Evolutionary conservation across 2,329 filamentous ascomycete genomes (phyloP).

Genomic region (Plectosphaerella plurivora): DNA sequence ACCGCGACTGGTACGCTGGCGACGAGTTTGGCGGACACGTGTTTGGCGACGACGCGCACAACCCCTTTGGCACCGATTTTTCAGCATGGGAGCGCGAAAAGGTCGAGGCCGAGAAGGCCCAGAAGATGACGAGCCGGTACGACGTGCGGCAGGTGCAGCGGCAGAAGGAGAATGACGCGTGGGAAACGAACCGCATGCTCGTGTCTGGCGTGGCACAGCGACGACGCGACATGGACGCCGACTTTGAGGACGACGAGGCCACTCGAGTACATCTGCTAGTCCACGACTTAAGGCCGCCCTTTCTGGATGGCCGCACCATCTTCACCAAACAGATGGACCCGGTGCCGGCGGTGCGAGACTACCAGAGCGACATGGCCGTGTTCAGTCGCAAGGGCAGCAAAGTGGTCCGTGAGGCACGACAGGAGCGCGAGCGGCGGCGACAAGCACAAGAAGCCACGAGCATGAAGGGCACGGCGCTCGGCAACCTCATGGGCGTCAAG

Average conservation of each 20-base stretch:
- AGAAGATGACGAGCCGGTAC: slow-evolving; percentile 72
- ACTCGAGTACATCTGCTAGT: slow-evolving; percentile 87
- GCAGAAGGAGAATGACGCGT: slow-evolving; percentile 92
- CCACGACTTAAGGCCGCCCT: slow-evolving; percentile 90
- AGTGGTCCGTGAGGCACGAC: slow-evolving; percentile 84
- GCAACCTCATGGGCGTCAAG: slow-evolving; percentile 93
- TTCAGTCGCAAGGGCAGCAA: slow-evolving; percentile 94
- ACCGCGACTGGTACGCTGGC: slow-evolving; percentile 89
- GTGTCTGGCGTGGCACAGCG: slow-evolving; percentile 88
- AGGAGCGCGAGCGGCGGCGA: slow-evolving; percentile 88
- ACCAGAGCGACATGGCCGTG: slow-evolving; percentile 97
- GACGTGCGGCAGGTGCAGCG: slow-evolving; percentile 73
- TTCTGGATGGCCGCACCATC: slow-evolving; percentile 88
- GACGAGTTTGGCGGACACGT: slow-evolving; percentile 78
- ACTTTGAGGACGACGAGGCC: slow-evolving; percentile 88
- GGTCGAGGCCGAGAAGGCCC: slow-evolving; percentile 68
- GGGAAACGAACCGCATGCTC: slow-evolving; percentile 98
- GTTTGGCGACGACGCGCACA: slow-evolving; percentile 88
- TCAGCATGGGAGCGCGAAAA: slow-evolving; percentile 67
- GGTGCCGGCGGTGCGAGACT: slow-evolving; percentile 85
- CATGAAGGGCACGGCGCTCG: slow-evolving; percentile 83
- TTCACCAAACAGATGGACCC: slow-evolving; percentile 98
- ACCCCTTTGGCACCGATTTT: slow-evolving; percentile 78
- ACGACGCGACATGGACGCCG: slow-evolving; percentile 70
- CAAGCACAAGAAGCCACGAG: slow-evolving; percentile 95